These are phyloP conservation scores for Cladophialophora yegresii DNA, from an alignment of 2,329 filamentous ascomycete species.

Conservation along the genomic window DNA sequence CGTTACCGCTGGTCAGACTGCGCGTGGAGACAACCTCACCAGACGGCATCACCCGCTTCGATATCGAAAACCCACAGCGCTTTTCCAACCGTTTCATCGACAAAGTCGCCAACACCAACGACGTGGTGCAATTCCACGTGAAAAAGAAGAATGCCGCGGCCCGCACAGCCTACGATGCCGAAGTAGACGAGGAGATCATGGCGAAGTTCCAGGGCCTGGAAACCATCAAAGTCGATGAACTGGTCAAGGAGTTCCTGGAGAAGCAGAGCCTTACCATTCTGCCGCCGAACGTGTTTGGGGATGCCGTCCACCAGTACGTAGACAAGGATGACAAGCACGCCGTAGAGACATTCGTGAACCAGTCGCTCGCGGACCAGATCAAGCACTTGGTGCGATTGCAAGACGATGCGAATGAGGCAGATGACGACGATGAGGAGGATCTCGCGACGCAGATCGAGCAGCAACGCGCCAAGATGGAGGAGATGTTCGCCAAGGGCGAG, in stretches of 20 bases:
- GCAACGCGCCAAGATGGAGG: conserved; percentile 69
- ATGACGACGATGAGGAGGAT: conserved; percentile 66
- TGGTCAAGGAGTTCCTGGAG: conserved; percentile 83
- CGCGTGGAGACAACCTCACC: conserved; percentile 87
- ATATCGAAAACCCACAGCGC: conserved; percentile 91
- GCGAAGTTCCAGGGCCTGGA: conserved; percentile 65
- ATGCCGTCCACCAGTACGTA: conserved; percentile 89
- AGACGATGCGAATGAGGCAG: conserved; percentile 64
- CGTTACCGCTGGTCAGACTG: conserved; percentile 81
- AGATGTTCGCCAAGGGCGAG: conserved; percentile 67
- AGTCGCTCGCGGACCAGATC: conserved; percentile 70
- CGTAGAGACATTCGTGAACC: conserved; percentile 77
- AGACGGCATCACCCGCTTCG: conserved; percentile 74
- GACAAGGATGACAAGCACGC: conserved; percentile 94
- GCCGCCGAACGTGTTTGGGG: conserved; percentile 87
- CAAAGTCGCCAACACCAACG: conserved; percentile 90
- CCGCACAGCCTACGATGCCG: conserved; percentile 55
- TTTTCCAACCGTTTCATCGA: conserved; percentile 90
- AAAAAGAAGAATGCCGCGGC: conserved; percentile 67
- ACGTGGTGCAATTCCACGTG: conserved; percentile 88
- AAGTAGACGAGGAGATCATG: conserved; percentile 66
- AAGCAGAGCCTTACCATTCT: conserved; percentile 90
- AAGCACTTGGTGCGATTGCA: conserved; percentile 68
- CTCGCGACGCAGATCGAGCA: conserved; percentile 73
- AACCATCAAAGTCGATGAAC: conserved; percentile 79